A percentile compares a stretch with the other conserved stretches of the same genome.
phyloP scores from a whole-genome alignment of 2,329 filamentous ascomycete species.

The Dactylellina drechsleri region DNA sequence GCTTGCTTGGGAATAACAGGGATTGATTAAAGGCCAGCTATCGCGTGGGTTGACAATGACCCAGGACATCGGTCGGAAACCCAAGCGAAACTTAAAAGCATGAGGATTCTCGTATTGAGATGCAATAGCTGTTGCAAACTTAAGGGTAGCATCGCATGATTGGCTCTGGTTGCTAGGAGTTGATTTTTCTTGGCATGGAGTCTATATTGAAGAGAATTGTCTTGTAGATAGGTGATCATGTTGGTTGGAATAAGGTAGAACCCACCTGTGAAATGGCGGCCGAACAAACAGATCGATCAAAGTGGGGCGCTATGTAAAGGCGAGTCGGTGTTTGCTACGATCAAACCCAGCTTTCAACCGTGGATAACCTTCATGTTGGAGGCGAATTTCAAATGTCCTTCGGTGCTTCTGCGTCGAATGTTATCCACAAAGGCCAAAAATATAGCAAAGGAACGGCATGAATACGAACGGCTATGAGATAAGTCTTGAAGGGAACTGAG shows the following conservation, averaged over 20 bases:
- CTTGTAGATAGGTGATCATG: not conserved
- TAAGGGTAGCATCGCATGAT: constrained; percentile 49
- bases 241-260: constrained; percentile 41
- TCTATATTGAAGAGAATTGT: not conserved
- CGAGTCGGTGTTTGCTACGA: not conserved
- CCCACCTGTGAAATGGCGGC: constrained; percentile 10
- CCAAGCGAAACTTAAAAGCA: not conserved
- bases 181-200: not conserved
- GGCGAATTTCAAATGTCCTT: constrained; percentile 19
- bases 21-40: no score
- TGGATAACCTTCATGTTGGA: not conserved
- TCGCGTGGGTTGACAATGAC: not conserved
- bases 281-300: not conserved
- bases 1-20: not conserved
- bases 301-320: constrained; percentile 4
- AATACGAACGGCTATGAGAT: no score
- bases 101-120: constrained; percentile 23
- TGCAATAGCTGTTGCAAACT: constrained; percentile 23
- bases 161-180: constrained; percentile 8
- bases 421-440: constrained; percentile 5
- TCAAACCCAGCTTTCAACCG: not conserved
- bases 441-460: not conserved
- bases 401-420: not conserved
- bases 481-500: no score
- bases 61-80: constrained; percentile 4